A percentile compares a stretch with the other conserved stretches of the same genome.
phyloP scores from a whole-genome alignment of 106 monocot genomes.

The Ottelia alismoides region DNA sequence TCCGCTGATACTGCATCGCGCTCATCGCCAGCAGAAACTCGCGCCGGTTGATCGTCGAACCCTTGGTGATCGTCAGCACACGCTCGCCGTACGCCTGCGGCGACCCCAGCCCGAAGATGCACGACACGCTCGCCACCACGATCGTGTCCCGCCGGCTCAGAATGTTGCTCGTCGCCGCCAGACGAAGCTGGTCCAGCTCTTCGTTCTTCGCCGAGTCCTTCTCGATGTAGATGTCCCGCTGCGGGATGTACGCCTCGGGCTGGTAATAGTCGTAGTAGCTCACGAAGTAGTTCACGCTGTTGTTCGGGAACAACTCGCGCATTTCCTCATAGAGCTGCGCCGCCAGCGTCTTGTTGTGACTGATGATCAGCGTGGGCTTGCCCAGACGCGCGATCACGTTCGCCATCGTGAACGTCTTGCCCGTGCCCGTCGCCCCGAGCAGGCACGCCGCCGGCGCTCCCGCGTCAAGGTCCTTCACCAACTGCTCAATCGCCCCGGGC shows the following conservation, averaged over 20 bases:
- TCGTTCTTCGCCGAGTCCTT: not conserved
- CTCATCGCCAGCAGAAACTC: no score
- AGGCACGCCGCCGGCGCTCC: not conserved
- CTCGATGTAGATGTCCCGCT: not conserved
- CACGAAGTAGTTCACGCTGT: not conserved
- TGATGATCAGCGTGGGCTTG: not conserved
- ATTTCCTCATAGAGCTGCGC: not conserved
- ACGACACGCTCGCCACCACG: not conserved
- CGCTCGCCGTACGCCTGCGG: no score
- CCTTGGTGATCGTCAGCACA: no score
- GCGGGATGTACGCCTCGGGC: not conserved
- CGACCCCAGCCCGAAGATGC: not conserved
- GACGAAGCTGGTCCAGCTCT: not conserved
- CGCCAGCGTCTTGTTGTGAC: not conserved
- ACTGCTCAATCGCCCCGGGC: not conserved
- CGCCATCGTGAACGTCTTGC: slow-evolving; percentile 1
- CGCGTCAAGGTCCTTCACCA: not conserved
- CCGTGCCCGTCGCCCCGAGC: not conserved
- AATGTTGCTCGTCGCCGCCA: not conserved
- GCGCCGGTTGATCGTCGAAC: no score
- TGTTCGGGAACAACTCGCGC: not conserved
- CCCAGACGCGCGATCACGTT: not conserved
- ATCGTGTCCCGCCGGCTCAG: not conserved
- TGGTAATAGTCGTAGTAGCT: slow-evolving; percentile 1
- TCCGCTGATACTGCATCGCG: no score